Evolutionary conservation across 2,329 filamentous ascomycete species (phyloP).

Genomic region (Huntiella savannae): DNA sequence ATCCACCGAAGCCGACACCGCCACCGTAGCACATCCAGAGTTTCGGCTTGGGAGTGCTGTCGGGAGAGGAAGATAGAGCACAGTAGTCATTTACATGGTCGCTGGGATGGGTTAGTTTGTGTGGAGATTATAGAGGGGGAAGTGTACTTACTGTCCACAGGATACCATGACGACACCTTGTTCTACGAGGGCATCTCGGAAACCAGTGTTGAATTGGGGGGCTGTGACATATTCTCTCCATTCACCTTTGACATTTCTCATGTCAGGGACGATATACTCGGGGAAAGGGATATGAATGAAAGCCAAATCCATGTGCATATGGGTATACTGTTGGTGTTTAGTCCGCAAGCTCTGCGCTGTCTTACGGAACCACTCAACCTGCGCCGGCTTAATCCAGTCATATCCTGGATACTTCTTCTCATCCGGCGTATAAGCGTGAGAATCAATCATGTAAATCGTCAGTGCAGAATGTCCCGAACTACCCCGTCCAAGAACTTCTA

Average conservation of each 20-base stretch:
- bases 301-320: conserved; percentile 85
- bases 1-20: conserved; percentile 80
- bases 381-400: conserved; percentile 87
- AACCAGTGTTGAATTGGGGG: conserved; percentile 77
- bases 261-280: conserved; percentile 52
- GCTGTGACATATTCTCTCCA: conserved; percentile 77
- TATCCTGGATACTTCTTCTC: conserved; percentile 80
- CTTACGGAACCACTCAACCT: conserved; percentile 84
- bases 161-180: conserved; percentile 74
- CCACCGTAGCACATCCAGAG: conserved; percentile 98
- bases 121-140: not conserved
- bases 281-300: conserved; percentile 96
- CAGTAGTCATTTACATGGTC: conserved; percentile 98
- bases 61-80: conserved; percentile 36
- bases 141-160: conserved; percentile 64
- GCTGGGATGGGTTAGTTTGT: conserved; percentile 21
- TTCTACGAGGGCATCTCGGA: conserved; percentile 72
- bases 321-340: conserved; percentile 66
- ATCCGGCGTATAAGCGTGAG: conserved; percentile 79
- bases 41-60: conserved; percentile 35
- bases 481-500: conserved; percentile 72
- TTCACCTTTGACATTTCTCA: conserved; percentile 38
- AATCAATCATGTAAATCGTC: conserved; percentile 88
- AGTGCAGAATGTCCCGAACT: conserved; percentile 70
- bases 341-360: conserved; percentile 58